Base-by-base conservation (phyloP, 148 eudicot species). In the Camellia lanceoleosa region DNA sequence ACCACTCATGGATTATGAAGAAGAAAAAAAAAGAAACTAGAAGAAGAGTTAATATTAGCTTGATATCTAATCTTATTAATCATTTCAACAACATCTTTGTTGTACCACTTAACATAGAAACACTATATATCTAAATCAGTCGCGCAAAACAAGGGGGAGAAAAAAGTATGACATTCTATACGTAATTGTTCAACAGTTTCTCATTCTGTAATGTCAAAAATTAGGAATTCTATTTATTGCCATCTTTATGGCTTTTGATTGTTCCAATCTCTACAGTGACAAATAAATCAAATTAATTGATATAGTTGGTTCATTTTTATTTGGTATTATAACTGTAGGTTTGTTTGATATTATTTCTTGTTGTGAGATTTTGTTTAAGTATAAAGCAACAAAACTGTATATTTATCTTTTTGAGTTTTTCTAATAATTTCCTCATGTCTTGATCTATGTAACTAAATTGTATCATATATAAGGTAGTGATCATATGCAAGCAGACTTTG, bases 181-280 rank as follows among this genome's bases (percentile, higher is more conserved):
- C 16, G 44, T 19, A 23, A 62, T 43, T 19, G 46, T 62, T 61
- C 69, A 18, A 12, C 0, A 13, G 70, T 19, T 6, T 63, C 59
- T 76, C 59, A 62, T 47, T 62, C 46, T 13, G 3, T 62, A 14
- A 47, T 47, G 58, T 44, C 70, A 76, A 76, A 1, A 13, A 62
- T 30, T 14, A 19, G n/a, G 54, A 72, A 64, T 80, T 66, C 42
- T 44, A 12, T 46, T 62, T 47, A 63, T 44, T 19, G 51, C 15
- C 23, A 64, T 43, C 68, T 76, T 62, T 3, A 63, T 62, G 70
- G 18, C 54, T 20, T 63, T 46, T 63, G 14, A 44, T 76, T 76
- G 58, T 20, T 13, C 56, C 68, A 19, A 44, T 15, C 15, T 73
- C 19, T 41, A 74, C 14, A 13, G 11, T 13, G 16, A 49, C 61